phyloP scores from a whole-genome alignment of 345 rosid genomes.

The Streptanthus diversifolius region DNA sequence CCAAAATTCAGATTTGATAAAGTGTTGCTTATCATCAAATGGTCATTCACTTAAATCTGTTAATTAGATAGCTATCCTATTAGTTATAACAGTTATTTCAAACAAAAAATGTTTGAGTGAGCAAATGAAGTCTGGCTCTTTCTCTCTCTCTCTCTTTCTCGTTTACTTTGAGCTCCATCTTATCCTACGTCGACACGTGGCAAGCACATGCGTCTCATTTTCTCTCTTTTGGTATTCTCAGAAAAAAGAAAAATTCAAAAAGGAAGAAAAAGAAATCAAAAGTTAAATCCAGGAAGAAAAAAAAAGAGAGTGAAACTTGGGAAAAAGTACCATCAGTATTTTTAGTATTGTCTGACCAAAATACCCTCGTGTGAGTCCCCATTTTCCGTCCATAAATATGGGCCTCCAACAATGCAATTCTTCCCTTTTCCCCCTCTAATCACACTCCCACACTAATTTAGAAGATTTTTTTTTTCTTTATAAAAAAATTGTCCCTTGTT shows the following conservation, averaged over 20 bases:
- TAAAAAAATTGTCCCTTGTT: not conserved
- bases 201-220: not conserved
- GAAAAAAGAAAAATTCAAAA: not conserved
- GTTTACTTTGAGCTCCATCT: not conserved
- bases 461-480: not conserved
- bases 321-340: not conserved
- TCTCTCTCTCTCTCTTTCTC: not conserved
- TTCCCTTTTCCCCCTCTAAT: slow-evolving; percentile 78
- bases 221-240: not conserved
- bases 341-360: not conserved
- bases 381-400: slow-evolving; percentile 48
- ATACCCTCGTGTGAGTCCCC: slow-evolving; percentile 32
- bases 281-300: not conserved
- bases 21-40: not conserved
- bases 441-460: slow-evolving; percentile 22
- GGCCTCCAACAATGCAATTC: slow-evolving; percentile 54
- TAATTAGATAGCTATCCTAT: not conserved
- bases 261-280: not conserved
- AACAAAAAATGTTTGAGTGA: not conserved
- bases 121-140: not conserved
- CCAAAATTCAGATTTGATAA: not conserved
- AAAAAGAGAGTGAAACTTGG: not conserved
- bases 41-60: not conserved
- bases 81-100: not conserved
- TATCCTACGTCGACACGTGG: slow-evolving; percentile 3